These are phyloP conservation scores for Cladosporium sp. DNA, from an alignment of 2,329 filamentous ascomycete species.

Conservation along the genomic window DNA sequence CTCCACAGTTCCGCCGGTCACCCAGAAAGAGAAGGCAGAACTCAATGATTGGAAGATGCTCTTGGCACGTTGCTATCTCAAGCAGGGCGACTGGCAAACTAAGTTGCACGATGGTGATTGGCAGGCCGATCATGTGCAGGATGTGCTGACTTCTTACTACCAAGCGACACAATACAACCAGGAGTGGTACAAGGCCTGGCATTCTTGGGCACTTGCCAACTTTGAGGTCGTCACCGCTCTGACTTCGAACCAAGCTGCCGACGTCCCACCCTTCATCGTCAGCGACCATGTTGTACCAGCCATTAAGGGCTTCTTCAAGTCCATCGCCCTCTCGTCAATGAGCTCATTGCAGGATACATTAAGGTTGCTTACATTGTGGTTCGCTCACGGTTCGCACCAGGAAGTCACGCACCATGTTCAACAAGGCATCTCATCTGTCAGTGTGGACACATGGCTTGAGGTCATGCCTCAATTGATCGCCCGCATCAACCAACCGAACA, in stretches of 20 bases:
- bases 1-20: slow-evolving; percentile 22
- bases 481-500: slow-evolving; percentile 92
- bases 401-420: slow-evolving; percentile 87
- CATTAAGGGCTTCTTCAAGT: slow-evolving; percentile 94
- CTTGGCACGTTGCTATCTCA: slow-evolving; percentile 90
- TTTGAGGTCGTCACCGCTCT: slow-evolving; percentile 94
- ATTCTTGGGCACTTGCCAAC: slow-evolving; percentile 96
- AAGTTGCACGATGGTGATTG: slow-evolving; percentile 81
- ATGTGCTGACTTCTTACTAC: slow-evolving; percentile 85
- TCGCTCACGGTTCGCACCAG: slow-evolving; percentile 80
- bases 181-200: slow-evolving; percentile 98
- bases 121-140: slow-evolving; percentile 79
- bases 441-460: slow-evolving; percentile 96
- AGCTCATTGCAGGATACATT: slow-evolving; percentile 96
- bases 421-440: slow-evolving; percentile 86
- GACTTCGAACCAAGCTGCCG: slow-evolving; percentile 56
- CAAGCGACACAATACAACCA: slow-evolving; percentile 92
- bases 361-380: slow-evolving; percentile 90
- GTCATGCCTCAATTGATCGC: slow-evolving; percentile 97
- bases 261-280: slow-evolving; percentile 63
- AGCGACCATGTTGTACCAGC: slow-evolving; percentile 90
- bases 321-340: slow-evolving; percentile 83
- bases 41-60: slow-evolving; percentile 61
- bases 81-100: slow-evolving; percentile 95
- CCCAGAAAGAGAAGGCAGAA: slow-evolving; percentile 40